These are phyloP conservation scores for Cucurbitaria berberidis DNA, from an alignment of 2,329 filamentous ascomycete species.

Conservation along the genomic window DNA sequence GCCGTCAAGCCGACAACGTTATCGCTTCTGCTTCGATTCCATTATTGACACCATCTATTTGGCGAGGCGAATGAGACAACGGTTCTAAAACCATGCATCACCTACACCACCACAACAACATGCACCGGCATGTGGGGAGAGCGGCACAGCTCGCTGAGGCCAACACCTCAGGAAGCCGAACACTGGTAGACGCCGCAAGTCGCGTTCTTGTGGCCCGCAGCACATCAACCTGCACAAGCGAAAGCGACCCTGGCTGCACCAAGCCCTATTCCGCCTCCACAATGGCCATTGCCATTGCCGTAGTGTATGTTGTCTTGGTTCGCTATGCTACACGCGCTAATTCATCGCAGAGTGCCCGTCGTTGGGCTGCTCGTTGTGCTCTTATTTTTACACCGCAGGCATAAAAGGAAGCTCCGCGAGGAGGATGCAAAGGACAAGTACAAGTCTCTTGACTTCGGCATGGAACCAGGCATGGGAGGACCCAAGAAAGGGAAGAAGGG, in stretches of 20 bases:
- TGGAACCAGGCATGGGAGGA: slow-evolving; percentile 62
- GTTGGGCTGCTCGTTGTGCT: slow-evolving; percentile 70
- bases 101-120: slow-evolving; percentile 37
- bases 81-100: slow-evolving; percentile 36
- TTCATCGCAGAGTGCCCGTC: slow-evolving; percentile 71
- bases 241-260: slow-evolving; percentile 42
- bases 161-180: slow-evolving; percentile 25
- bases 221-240: slow-evolving; percentile 36
- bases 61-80: slow-evolving; percentile 24
- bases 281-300: slow-evolving; percentile 42
- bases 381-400: slow-evolving; percentile 78
- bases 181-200: slow-evolving; percentile 31
- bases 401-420: slow-evolving; percentile 69
- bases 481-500: slow-evolving; percentile 44
- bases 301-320: slow-evolving; percentile 33
- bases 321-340: slow-evolving; percentile 28
- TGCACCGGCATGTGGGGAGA: slow-evolving; percentile 38
- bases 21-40: slow-evolving; percentile 23
- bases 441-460: slow-evolving; percentile 89
- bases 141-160: slow-evolving; percentile 22
- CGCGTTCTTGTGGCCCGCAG: slow-evolving; percentile 37
- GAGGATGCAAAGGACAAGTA: slow-evolving; percentile 89
- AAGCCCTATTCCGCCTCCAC: slow-evolving; percentile 45
- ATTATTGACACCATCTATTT: slow-evolving; percentile 20
- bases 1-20: slow-evolving; percentile 7